A percentile compares a stretch with the other conserved stretches of the same genome.
phyloP scores from a whole-genome alignment of 768 basidiomycete species.

The Panus rudis region DNA sequence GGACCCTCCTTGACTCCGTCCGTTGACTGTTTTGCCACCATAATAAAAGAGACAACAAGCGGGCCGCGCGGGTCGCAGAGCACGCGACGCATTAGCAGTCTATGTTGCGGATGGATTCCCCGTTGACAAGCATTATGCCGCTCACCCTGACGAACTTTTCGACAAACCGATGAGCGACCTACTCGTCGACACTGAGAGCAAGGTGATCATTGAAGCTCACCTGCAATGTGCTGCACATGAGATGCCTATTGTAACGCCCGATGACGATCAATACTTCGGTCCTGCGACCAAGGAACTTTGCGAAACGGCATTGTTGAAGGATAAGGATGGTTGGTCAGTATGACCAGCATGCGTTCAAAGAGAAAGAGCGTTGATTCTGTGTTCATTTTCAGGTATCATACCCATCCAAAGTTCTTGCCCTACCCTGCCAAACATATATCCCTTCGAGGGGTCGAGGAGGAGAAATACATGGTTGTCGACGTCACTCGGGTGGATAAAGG shows the following conservation, averaged over 20 bases:
- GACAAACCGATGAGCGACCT: constrained; percentile 55
- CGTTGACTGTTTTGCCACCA: neutral
- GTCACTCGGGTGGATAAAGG: constrained; percentile 37
- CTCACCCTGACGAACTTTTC: constrained; percentile 65
- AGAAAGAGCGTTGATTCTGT: neutral
- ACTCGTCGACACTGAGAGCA: constrained; percentile 65
- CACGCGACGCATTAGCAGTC: constrained; percentile 72
- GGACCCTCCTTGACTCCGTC: neutral
- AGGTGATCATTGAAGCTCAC: constrained; percentile 74
- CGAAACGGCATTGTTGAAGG: constrained; percentile 48
- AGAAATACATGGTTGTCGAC: constrained; percentile 71
- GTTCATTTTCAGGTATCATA: constrained; percentile 56
- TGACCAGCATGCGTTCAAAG: neutral
- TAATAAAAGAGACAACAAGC: constrained; percentile 72
- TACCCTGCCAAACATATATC: constrained; percentile 67
- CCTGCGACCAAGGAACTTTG: constrained; percentile 52
- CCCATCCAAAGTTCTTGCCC: constrained; percentile 73
- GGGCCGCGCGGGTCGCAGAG: constrained; percentile 77
- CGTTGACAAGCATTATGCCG: constrained; percentile 68
- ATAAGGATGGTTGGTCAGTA: constrained; percentile 74
- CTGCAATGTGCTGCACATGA: constrained; percentile 85
- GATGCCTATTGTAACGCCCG: constrained; percentile 66
- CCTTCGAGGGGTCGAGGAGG: constrained; percentile 72
- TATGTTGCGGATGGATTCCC: constrained; percentile 63
- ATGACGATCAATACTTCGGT: constrained; percentile 72